phyloP scores from a whole-genome alignment of 225 moss, liverwort and hornwort species.

The Marchantia polymorpha region DNA sequence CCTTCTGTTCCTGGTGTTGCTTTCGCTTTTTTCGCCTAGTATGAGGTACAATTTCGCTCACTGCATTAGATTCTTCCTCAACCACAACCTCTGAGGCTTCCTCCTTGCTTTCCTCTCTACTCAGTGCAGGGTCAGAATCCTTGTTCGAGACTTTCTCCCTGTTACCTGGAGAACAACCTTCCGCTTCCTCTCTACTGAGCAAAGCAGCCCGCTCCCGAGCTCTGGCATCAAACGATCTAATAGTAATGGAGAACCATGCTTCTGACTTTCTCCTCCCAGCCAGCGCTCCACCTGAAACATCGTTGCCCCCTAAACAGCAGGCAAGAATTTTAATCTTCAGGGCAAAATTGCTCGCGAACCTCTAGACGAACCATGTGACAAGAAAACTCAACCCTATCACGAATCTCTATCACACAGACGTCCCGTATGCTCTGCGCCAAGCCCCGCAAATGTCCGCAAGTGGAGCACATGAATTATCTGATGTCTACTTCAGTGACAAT shows the following conservation, averaged over 20 bases:
- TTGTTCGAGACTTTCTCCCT: too few relatives aligned
- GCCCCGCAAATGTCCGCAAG: too few relatives aligned
- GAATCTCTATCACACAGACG: too few relatives aligned
- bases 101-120: slow-evolving; percentile 13
- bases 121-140: not conserved
- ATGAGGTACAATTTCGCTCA: not conserved
- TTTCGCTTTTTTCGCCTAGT: not conserved
- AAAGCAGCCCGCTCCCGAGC: slow-evolving; percentile 40
- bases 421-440: too few relatives aligned
- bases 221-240: slow-evolving; percentile 37
- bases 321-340: too few relatives aligned
- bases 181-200: not conserved
- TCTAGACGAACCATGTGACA: too few relatives aligned
- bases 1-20: not conserved
- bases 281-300: slow-evolving; percentile 45
- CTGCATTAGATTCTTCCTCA: not conserved
- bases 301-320: too few relatives aligned
- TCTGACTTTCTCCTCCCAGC: slow-evolving; percentile 10
- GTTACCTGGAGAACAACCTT: not conserved
- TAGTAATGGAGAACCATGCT: not conserved
- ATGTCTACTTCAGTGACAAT: too few relatives aligned
- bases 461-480: too few relatives aligned
- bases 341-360: too few relatives aligned
- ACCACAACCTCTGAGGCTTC: too few relatives aligned
- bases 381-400: too few relatives aligned